A percentile compares a stretch with the other conserved stretches of the same genome.
Conservation (phyloP, 352 stramenopile species). For the Sclerospora graminicola region DNA sequence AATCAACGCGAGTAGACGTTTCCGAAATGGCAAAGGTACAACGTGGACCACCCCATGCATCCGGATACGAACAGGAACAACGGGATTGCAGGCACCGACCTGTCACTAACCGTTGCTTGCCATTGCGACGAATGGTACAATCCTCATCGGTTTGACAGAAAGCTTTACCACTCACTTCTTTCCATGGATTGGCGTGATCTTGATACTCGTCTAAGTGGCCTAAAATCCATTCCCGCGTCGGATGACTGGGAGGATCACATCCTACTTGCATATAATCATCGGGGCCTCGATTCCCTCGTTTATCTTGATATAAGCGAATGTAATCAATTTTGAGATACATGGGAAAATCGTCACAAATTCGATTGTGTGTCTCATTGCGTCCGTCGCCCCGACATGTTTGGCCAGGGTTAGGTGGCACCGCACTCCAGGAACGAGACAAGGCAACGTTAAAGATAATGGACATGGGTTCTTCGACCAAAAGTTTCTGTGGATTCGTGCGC, state of each 20-base stretch:
- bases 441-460: slow-evolving; percentile 92
- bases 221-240: slow-evolving; percentile 57
- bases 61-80: slow-evolving; percentile 19
- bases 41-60: slow-evolving; percentile 25
- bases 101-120: slow-evolving; percentile 13
- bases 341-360: slow-evolving; percentile 34
- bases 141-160: slow-evolving; percentile 45
- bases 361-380: slow-evolving; percentile 22
- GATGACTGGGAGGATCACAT: slow-evolving; percentile 44
- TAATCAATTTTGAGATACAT: slow-evolving; percentile 74
- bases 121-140: slow-evolving; percentile 31
- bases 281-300: background rate
- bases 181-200: slow-evolving; percentile 41
- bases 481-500: slow-evolving; percentile 47
- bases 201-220: slow-evolving; percentile 62
- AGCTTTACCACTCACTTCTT: slow-evolving; percentile 37
- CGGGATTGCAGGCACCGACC: slow-evolving; percentile 21
- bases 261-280: slow-evolving; percentile 11
- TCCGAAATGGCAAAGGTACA: slow-evolving; percentile 15
- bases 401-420: slow-evolving; percentile 14
- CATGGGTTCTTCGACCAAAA: slow-evolving; percentile 85
- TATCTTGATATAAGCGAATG: slow-evolving; percentile 58
- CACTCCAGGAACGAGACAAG: slow-evolving; percentile 63
- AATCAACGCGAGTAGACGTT: slow-evolving; percentile 1
- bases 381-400: slow-evolving; percentile 15